Conservation (phyloP, 148 eudicot species). For the Rhododendron ovatum region DNA sequence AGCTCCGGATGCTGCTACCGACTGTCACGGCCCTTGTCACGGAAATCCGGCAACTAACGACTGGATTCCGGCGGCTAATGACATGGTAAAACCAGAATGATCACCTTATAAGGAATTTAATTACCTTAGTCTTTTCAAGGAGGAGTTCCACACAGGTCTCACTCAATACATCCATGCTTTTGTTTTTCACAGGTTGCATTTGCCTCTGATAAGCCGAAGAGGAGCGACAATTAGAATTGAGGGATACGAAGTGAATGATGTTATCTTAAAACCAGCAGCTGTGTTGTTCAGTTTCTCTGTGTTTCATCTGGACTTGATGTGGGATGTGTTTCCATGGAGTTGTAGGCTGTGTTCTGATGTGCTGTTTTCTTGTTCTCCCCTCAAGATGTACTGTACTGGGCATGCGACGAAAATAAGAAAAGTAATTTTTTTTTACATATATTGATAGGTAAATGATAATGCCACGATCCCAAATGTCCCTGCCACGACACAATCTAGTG, state of each 20-base stretch:
- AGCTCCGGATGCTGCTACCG: slow-evolving; percentile 32
- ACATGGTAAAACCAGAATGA: slow-evolving; percentile 26
- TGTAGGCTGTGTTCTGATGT: not conserved
- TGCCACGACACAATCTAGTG: too few relatives aligned
- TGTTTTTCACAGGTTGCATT: slow-evolving; percentile 29
- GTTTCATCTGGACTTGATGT: not conserved
- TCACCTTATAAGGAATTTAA: not conserved
- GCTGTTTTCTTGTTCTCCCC: too few relatives aligned
- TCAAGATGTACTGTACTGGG: not conserved
- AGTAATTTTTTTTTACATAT: not conserved
- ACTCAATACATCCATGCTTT: not conserved
- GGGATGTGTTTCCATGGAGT: not conserved
- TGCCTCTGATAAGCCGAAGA: slow-evolving; percentile 54
- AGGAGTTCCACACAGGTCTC: not conserved
- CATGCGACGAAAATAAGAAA: not conserved
- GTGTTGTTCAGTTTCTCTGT: not conserved
- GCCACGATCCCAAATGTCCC: too few relatives aligned
- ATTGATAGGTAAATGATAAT: not conserved
- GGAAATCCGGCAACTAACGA: slow-evolving; percentile 97
- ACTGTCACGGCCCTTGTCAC: slow-evolving; percentile 37
- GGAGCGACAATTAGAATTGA: slow-evolving; percentile 61
- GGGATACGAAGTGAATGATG: not conserved
- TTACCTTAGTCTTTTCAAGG: not conserved
- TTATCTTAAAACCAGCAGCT: slow-evolving; percentile 2
- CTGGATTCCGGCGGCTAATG: slow-evolving; percentile 64